Conservation (phyloP, 2,329 filamentous ascomycete genomes). For the Verruconis gallopava region DNA sequence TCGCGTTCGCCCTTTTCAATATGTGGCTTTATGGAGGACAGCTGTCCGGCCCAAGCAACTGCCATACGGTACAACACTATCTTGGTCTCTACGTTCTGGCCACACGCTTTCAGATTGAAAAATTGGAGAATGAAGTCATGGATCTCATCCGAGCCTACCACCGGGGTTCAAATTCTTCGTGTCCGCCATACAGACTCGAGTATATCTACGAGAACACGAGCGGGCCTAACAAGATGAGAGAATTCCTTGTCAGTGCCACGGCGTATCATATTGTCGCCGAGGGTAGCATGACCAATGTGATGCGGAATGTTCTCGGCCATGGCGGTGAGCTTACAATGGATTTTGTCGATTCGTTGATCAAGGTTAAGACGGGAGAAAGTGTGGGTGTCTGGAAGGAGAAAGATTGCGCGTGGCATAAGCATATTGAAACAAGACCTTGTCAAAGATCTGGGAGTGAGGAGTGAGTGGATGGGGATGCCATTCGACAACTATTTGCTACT, state of each 20-base stretch:
- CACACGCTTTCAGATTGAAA: slow-evolving; percentile 17
- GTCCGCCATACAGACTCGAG: slow-evolving; percentile 23
- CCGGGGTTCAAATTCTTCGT: slow-evolving; percentile 19
- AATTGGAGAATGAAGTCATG: slow-evolving; percentile 21
- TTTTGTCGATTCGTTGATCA: slow-evolving; percentile 18
- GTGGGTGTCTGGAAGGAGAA: slow-evolving; percentile 18
- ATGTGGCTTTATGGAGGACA: slow-evolving; percentile 19
- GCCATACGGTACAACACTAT: slow-evolving; percentile 22
- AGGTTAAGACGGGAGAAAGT: slow-evolving; percentile 16
- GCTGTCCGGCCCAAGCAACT: slow-evolving; percentile 21
- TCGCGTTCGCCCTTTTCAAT: slow-evolving; percentile 19
- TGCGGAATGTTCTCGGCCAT: slow-evolving; percentile 16
- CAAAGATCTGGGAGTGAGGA: background rate
- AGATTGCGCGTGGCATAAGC: slow-evolving; percentile 20
- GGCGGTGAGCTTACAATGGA: slow-evolving; percentile 18
- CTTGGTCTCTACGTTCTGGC: slow-evolving; percentile 22
- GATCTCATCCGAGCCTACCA: slow-evolving; percentile 22
- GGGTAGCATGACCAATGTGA: slow-evolving; percentile 15
- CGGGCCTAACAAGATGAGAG: slow-evolving; percentile 18
- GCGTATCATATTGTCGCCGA: slow-evolving; percentile 20
- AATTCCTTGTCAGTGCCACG: slow-evolving; percentile 21
- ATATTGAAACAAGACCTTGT: slow-evolving; percentile 8
- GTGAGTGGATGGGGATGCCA: too few species aligned
- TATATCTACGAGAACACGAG: slow-evolving; percentile 22
- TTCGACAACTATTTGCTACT: too few species aligned